Evolutionary conservation across 306 rosid genomes (phyloP).

Genomic region (Alnus glutinosa): DNA sequence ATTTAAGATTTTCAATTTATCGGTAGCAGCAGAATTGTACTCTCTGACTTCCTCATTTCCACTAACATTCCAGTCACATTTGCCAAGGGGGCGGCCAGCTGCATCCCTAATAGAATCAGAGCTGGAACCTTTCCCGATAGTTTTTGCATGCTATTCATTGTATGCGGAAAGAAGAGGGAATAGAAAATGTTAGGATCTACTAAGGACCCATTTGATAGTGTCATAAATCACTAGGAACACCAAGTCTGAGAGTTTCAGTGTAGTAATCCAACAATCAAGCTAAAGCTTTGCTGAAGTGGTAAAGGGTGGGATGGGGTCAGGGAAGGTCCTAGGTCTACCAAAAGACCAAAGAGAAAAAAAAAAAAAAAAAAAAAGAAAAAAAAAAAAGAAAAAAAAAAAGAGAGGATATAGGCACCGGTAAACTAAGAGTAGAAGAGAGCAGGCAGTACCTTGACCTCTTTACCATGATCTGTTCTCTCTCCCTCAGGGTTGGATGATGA

Average conservation of each 20-base stretch:
- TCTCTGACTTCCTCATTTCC: slow-evolving; percentile 37
- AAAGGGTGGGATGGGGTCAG: neutral
- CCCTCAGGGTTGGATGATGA: slow-evolving; percentile 19
- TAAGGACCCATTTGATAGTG: neutral
- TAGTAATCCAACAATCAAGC: neutral
- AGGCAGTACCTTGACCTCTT: slow-evolving; percentile 22
- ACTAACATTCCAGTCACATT: slow-evolving; percentile 25
- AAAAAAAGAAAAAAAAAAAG: slow-evolving; percentile 2
- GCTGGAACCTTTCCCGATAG: slow-evolving; percentile 33
- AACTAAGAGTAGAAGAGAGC: slow-evolving; percentile 6
- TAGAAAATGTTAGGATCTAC: neutral
- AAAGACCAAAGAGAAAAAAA: neutral
- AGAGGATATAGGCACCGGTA: neutral
- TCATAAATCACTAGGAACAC: neutral
- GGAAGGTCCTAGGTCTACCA: neutral
- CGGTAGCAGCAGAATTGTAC: slow-evolving; percentile 24
- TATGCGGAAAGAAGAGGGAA: neutral
- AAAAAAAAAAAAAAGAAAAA: neutral
- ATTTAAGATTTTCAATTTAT: slow-evolving; percentile 31
- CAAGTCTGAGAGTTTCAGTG: neutral
- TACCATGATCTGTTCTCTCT: slow-evolving; percentile 15
- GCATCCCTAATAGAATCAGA: slow-evolving; percentile 24
- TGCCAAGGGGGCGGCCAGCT: slow-evolving; percentile 32
- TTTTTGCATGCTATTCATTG: slow-evolving; percentile 26
- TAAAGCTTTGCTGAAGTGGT: neutral